A percentile compares a stretch with the other conserved stretches of the same genome.
Evolutionary conservation across 345 rosid species (phyloP).

Genomic region (Murraya koenigii): DNA sequence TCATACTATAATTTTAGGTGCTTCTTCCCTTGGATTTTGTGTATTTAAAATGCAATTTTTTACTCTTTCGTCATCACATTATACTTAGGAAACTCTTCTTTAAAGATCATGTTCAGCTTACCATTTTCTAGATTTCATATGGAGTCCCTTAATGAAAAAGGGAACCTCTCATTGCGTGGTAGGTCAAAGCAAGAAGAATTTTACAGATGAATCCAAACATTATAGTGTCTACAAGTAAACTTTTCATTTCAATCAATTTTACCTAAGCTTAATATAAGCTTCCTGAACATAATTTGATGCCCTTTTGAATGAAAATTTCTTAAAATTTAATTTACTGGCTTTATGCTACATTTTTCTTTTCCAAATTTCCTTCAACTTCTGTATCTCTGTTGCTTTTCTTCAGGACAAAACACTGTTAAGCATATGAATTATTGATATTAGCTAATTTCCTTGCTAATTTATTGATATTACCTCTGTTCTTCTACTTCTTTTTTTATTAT

Average conservation of each 20-base stretch:
- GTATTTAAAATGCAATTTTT: neutral
- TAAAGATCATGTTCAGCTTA: neutral
- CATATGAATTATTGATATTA: neutral
- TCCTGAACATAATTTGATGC: neutral
- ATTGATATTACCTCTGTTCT: slow-evolving; percentile 14
- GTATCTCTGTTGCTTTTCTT: neutral
- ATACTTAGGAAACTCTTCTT: neutral
- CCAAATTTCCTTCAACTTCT: neutral
- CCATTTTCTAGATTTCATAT: neutral
- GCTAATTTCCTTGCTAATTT: neutral
- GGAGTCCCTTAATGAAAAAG: neutral
- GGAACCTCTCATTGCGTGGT: neutral
- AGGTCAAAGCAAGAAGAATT: neutral
- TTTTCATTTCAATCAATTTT: neutral
- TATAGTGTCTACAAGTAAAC: neutral
- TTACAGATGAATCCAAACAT: neutral
- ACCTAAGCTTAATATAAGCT: neutral
- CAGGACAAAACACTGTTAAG: neutral
- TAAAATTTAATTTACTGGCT: neutral
- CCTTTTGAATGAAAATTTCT: neutral
- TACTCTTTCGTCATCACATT: neutral
- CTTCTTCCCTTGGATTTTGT: neutral
- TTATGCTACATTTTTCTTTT: neutral
- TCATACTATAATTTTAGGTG: neutral
- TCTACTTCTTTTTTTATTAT: neutral